These are phyloP conservation scores for Tuber brumale DNA, from an alignment of 495 filamentous ascomycete species.

Conservation along the genomic window DNA sequence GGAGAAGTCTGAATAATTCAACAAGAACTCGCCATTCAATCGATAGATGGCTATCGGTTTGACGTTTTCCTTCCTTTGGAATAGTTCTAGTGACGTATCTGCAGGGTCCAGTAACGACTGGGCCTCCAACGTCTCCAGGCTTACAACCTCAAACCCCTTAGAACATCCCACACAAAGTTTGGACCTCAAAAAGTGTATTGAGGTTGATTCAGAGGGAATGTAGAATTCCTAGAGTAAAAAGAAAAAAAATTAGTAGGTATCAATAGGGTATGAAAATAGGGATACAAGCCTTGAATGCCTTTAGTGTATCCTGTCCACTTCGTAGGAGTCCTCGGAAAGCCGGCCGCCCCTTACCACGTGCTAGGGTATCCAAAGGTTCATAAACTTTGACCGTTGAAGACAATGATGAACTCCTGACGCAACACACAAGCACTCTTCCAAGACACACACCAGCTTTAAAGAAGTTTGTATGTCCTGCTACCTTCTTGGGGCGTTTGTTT, in stretches of 20 bases:
- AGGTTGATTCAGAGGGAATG: constrained; percentile 91
- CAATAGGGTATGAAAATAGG: constrained; percentile 1
- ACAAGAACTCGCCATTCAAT: constrained; percentile 89
- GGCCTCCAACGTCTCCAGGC: constrained; percentile 91
- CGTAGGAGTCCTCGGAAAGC: constrained; percentile 93
- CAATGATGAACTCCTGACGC: constrained; percentile 81
- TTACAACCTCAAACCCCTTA: constrained; percentile 93
- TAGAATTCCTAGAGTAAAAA: constrained; percentile 68
- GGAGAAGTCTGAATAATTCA: constrained; percentile 96
- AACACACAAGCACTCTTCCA: constrained; percentile 88
- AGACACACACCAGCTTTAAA: constrained; percentile 96
- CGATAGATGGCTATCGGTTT: constrained; percentile 93
- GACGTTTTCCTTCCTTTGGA: constrained; percentile 82
- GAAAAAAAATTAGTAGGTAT: constrained; percentile 6
- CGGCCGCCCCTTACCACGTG: constrained; percentile 81
- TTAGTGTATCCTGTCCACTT: constrained; percentile 84
- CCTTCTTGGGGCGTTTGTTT: constrained; percentile 88
- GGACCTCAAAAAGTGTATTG: constrained; percentile 93
- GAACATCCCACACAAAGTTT: constrained; percentile 95
- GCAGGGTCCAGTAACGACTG: constrained; percentile 96
- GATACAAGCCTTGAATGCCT: constrained; percentile 74
- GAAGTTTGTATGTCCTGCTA: constrained; percentile 93
- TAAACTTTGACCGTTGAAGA: constrained; percentile 96
- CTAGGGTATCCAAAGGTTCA: constrained; percentile 88
- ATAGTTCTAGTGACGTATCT: constrained; percentile 95